phyloP scores from a whole-genome alignment of 2,329 filamentous ascomycete genomes.

The Pseudogymnoascus sp. region DNA sequence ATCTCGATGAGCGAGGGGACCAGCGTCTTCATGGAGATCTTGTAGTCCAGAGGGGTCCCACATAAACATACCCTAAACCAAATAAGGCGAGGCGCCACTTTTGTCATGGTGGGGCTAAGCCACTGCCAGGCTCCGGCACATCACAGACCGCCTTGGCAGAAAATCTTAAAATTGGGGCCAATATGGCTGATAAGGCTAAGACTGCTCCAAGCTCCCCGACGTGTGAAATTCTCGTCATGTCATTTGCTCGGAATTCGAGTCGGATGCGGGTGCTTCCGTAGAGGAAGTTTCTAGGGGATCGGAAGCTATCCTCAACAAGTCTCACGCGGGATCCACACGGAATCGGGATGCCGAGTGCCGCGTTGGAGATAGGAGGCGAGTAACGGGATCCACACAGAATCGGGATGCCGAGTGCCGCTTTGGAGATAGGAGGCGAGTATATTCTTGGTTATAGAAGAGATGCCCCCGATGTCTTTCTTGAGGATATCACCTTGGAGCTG shows the following conservation, averaged over 20 bases:
- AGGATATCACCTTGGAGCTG: not conserved
- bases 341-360: not conserved
- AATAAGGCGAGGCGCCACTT: not conserved
- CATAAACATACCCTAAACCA: not conserved
- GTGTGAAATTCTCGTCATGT: not conserved
- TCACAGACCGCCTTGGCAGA: not conserved
- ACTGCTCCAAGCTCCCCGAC: not conserved
- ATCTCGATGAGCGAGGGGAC: not conserved
- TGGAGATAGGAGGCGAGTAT: not conserved
- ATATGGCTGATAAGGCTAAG: not conserved
- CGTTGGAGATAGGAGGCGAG: not conserved
- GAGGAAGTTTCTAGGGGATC: not conserved
- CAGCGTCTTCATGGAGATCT: slow-evolving; percentile 4
- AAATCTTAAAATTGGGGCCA: not conserved
- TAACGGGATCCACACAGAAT: not conserved
- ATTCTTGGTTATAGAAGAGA: slow-evolving; percentile 2
- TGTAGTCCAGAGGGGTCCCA: not conserved
- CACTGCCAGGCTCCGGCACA: not conserved
- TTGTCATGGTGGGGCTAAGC: not conserved
- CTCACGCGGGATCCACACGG: not conserved
- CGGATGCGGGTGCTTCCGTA: not conserved
- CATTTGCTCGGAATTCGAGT: not conserved
- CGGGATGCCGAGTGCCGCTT: not conserved
- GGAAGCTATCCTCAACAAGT: not conserved
- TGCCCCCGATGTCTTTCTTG: not conserved